Base-by-base conservation (phyloP, 108 stramenopile genomes). In the Fragilaria radians region DNA sequence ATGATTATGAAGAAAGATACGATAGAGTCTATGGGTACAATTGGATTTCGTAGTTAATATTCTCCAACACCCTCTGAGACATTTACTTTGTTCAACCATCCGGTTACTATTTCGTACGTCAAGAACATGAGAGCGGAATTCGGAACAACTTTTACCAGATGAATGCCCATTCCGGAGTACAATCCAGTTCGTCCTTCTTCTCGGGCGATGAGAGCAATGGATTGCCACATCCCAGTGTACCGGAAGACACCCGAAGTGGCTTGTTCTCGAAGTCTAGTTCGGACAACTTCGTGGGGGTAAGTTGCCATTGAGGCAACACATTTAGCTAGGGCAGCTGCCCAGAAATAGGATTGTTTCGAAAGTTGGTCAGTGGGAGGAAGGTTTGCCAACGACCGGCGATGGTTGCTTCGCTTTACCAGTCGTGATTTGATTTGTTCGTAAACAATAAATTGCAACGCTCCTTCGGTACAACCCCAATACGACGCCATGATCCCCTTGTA, bases 281-380 rank as follows among this genome's bases (percentile, higher is more conserved):
- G 76, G 22, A 93, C 92, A 22, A 97, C 96, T 65, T 97, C 96
- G 71, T 97, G 96, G 5, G 96, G 96, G 73, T 97, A 97, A 2
- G 94, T 93, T 27, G 75, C 59, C 18, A 89, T 70, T 19, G 88
- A 63, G 5, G 95, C 95, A 27, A 79, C 61, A 18, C 79, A 67
- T 79, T 96, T 96, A 34, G 92, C 83, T 47, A 72, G 42, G 4
- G 94, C 94, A 5, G 93, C 94, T 1, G 82, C 71, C 50, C 73
- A 75, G 48, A 96, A 90, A 62, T 84, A 83, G 19, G 64, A 63
- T 26, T 70, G 52, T 45, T 83, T 75, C 27, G 88, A 76, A 23
- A 95, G 71, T 51, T 84, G 70, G 27, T 86, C 68, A 27, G 75
- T 77, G 14, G 85, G 75, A 30, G 63, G 64, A 28, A 91, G 58